These are phyloP conservation scores for Erucastrum elatum DNA, from an alignment of 345 rosid genomes.

Conservation along the genomic window DNA sequence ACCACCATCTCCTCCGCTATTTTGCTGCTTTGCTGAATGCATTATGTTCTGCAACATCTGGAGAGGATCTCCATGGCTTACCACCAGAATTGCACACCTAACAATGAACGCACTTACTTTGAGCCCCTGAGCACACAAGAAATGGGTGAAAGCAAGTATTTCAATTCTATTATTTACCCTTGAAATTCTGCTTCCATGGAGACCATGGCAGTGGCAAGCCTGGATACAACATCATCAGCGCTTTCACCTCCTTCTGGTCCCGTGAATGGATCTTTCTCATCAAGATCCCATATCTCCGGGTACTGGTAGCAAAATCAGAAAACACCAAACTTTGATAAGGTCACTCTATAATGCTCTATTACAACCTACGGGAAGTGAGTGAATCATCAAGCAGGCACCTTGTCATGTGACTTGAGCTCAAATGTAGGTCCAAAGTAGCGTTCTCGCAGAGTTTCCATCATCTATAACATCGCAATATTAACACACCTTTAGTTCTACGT, in stretches of 20 bases:
- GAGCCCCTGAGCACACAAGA: no score
- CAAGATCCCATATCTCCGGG: constrained; percentile 80
- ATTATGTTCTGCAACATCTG: constrained; percentile 84
- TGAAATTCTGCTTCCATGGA: constrained; percentile 67
- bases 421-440: constrained; percentile 88
- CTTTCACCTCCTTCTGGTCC: constrained; percentile 85
- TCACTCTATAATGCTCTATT: neutral
- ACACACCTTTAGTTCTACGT: neutral
- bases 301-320: constrained; percentile 46
- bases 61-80: constrained; percentile 89
- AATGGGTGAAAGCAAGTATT: no score
- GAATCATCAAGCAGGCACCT: constrained; percentile 43
- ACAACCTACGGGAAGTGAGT: neutral
- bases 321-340: constrained; percentile 3
- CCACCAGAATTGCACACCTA: constrained; percentile 61
- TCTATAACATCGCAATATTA: constrained; percentile 38
- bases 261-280: constrained; percentile 76
- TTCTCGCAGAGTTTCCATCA: constrained; percentile 78
- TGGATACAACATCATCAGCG: constrained; percentile 72
- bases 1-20: constrained; percentile 3
- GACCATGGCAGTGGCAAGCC: constrained; percentile 61
- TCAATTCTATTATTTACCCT: constrained; percentile 37
- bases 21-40: neutral
- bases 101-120: no score
- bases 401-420: constrained; percentile 83